Evolutionary conservation across 176 grass and related monocot species (phyloP), one percentile per base, ranked within the genome.

Genomic region (Aechmea fasciata): DNA sequence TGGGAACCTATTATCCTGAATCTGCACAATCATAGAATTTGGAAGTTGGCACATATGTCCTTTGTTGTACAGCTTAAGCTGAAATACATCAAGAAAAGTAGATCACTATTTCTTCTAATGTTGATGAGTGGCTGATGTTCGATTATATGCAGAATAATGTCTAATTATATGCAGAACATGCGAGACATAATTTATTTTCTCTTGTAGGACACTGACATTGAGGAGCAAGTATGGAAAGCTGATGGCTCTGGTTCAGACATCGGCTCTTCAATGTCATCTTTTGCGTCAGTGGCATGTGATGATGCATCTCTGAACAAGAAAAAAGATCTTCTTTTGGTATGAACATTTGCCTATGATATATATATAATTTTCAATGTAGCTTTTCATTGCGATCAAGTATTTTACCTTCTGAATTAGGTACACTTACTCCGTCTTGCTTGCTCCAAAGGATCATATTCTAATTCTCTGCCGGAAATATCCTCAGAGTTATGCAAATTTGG

Each of bases 271-370:
- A 82, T 65, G 62, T 63, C 57, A 66, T 87, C 81, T 67, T 87
- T 78, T 89, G 76, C 47, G 68, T 92, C 89, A 64, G 73, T 85
- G 29, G 64, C 70, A 69, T 59, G 67, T 57, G 84, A 91, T 84
- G 78, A 81, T 83, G 76, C 69, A 63, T 81, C 69, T 14, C 81
- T 53, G 71, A 87, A 84, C 76, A 92, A 85, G 71, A 86, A 75
- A 90, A 92, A 68, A 29, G 93, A 96, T 77, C 83, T 96, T 71
- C 78, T 96, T 80, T 49, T 96, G 93, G 88, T 96, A 87, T 8
- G 33, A 41, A 26, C 67, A 26, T 73, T 76, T 73, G 18, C 49
- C 7, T 79, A 57, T 50, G 3, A 68, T 70, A 52, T 82, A 75
- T 64, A 19, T 18, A 59, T 18, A 59, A 59, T 9, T 59, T 82